Evolutionary conservation across 148 eudicot genomes (phyloP).

Genomic region (Drosera capensis): DNA sequence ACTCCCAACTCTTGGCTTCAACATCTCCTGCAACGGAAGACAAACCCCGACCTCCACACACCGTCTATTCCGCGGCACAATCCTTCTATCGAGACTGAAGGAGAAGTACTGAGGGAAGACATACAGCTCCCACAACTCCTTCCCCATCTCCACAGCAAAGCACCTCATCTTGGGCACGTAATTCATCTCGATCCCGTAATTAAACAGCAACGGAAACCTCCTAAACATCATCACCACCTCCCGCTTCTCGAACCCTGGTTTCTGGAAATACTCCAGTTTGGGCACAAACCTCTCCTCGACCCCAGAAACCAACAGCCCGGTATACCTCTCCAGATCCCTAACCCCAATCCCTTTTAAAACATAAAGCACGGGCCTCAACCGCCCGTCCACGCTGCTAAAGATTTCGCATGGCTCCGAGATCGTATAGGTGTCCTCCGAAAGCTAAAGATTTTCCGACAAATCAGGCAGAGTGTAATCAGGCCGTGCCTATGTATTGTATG

Average conservation of each 20-base stretch:
- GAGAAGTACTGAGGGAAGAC: constrained; percentile 89
- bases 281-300: constrained; percentile 74
- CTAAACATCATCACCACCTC: constrained; percentile 51
- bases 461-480: too few species aligned
- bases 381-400: constrained; percentile 30
- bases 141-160: constrained; percentile 78
- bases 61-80: constrained; percentile 51
- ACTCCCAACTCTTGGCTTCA: constrained; percentile 44
- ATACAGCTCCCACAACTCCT: constrained; percentile 66
- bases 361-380: constrained; percentile 62
- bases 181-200: constrained; percentile 64
- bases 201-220: constrained; percentile 65
- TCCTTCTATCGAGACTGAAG: constrained; percentile 77
- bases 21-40: constrained; percentile 53
- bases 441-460: too few species aligned
- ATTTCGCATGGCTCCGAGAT: constrained; percentile 53
- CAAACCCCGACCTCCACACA: constrained; percentile 68
- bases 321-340: constrained; percentile 29
- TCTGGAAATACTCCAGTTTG: constrained; percentile 46
- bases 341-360: constrained; percentile 76
- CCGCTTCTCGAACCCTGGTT: constrained; percentile 36
- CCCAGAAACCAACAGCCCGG: constrained; percentile 51
- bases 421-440: constrained; percentile 40
- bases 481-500: too few species aligned
- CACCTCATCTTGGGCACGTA: constrained; percentile 67